A percentile compares a stretch with the other conserved stretches of the same genome.
Conservation (phyloP, 2,329 filamentous ascomycete species). For the Fonsecaea nubica region DNA sequence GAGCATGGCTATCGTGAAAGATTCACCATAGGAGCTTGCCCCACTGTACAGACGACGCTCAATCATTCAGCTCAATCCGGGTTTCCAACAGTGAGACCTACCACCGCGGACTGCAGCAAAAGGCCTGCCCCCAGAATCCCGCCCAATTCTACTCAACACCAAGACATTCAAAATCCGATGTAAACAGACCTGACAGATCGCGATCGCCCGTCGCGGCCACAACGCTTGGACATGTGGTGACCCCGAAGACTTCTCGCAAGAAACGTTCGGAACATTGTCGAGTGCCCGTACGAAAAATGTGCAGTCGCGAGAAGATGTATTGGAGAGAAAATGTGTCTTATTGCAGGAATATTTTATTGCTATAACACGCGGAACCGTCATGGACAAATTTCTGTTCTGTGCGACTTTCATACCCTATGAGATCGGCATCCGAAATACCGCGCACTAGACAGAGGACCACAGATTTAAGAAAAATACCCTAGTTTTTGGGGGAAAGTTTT, state of each 20-base stretch:
- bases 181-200: background rate
- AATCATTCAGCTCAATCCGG: background rate
- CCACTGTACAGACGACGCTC: background rate
- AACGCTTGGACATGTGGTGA: background rate
- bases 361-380: constrained; percentile 17
- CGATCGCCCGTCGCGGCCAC: background rate
- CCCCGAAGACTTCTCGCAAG: background rate
- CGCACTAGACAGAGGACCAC: background rate
- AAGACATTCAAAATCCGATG: background rate
- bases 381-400: constrained; percentile 7
- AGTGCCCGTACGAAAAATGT: background rate
- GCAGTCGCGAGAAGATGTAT: background rate
- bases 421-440: background rate
- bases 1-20: constrained; percentile 66
- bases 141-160: background rate
- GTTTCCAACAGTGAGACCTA: background rate
- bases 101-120: background rate
- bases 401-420: background rate
- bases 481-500: background rate
- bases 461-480: background rate
- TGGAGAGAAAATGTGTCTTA: background rate
- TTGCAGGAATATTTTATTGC: constrained; percentile 25
- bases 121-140: background rate
- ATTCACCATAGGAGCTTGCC: constrained; percentile 19
- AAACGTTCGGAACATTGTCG: background rate